Conservation (phyloP, 2,329 filamentous ascomycete genomes). For the Colletotrichum kahawae region DNA sequence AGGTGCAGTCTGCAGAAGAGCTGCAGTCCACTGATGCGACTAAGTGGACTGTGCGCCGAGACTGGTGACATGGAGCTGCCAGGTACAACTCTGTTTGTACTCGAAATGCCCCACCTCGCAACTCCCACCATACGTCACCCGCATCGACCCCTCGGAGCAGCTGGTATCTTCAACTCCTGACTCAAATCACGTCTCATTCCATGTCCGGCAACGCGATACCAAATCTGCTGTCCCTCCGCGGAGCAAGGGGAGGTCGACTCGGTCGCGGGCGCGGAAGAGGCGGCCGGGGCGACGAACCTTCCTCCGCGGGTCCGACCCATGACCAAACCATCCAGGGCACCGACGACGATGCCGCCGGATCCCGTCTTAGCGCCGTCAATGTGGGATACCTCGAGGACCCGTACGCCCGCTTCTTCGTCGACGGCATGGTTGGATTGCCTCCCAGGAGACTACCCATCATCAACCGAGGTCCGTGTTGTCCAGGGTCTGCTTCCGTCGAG, state of each 20-base stretch:
- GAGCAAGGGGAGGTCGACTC: conserved; percentile 46
- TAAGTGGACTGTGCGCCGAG: background rate
- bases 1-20: background rate
- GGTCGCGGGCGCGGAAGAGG: conserved; percentile 39
- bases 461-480: conserved; percentile 73
- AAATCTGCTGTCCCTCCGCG: conserved; percentile 69
- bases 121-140: conserved; percentile 6
- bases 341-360: conserved; percentile 89
- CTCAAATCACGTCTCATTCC: background rate
- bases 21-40: background rate
- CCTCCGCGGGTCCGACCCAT: conserved; percentile 45
- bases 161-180: background rate
- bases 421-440: conserved; percentile 46
- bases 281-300: conserved; percentile 27
- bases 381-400: conserved; percentile 84
- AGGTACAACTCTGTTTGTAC: background rate
- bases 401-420: conserved; percentile 75
- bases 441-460: conserved; percentile 85
- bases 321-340: conserved; percentile 86
- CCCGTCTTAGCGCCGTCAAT: conserved; percentile 85
- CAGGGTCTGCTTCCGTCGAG: conserved; percentile 20
- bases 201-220: conserved; percentile 82
- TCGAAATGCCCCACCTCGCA: background rate
- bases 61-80: background rate
- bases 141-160: background rate